These are phyloP conservation scores for Trichoderma sp. DNA, from an alignment of 2,329 filamentous ascomycete genomes.

Conservation along the genomic window DNA sequence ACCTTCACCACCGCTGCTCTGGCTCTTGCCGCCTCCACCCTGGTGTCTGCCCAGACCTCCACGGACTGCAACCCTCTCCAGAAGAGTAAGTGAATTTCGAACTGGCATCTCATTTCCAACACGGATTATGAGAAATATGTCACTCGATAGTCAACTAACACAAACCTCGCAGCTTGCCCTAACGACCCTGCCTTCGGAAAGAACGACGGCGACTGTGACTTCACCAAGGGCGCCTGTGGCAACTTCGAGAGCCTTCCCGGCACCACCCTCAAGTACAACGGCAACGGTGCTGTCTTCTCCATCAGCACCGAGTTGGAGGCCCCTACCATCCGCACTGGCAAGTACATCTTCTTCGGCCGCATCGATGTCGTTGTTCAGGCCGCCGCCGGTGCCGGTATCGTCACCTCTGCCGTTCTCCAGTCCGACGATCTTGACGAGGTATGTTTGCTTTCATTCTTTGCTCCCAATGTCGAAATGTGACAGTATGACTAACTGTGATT, in stretches of 20 bases:
- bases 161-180: conserved; percentile 56
- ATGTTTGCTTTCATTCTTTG: not conserved
- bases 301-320: conserved; percentile 66
- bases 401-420: conserved; percentile 86
- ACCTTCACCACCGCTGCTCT: conserved; percentile 44
- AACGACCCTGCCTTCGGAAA: conserved; percentile 73
- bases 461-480: not conserved
- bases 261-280: conserved; percentile 48
- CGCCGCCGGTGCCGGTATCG: conserved; percentile 77
- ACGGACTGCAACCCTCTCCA: conserved; percentile 55
- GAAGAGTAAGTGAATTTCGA: conserved; percentile 39
- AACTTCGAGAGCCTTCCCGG: conserved; percentile 47
- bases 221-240: conserved; percentile 67
- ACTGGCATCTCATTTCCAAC: not conserved
- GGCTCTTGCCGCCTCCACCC: conserved; percentile 47
- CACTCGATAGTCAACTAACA: not conserved
- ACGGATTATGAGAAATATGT: not conserved
- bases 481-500: not conserved
- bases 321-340: conserved; percentile 70
- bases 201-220: conserved; percentile 60
- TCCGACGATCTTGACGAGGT: conserved; percentile 75
- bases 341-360: conserved; percentile 96
- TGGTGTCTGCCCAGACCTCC: conserved; percentile 55
- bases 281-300: conserved; percentile 54
- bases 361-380: conserved; percentile 77